A percentile compares a stretch with the other conserved stretches of the same genome.
Conservation (phyloP, 2,329 filamentous ascomycete genomes). For the Neonectria faginata region DNA sequence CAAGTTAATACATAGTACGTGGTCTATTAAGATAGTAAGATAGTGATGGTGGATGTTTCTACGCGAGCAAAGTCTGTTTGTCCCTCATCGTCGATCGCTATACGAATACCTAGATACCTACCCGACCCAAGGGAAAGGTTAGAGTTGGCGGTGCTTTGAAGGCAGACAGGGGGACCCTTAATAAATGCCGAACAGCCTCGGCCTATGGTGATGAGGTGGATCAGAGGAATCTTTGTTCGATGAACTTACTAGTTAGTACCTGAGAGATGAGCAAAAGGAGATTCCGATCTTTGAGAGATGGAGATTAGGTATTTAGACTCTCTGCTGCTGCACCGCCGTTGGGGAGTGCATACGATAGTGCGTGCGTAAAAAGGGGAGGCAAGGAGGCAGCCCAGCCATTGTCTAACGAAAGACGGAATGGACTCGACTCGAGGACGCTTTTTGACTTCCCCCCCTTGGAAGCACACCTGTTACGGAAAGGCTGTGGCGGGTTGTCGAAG, state of each 20-base stretch:
- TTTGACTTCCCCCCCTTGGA: neutral
- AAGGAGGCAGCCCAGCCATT: neutral
- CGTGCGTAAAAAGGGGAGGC: neutral
- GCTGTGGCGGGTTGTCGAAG: no score
- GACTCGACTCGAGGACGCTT: neutral
- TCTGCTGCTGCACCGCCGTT: neutral
- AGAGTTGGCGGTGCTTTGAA: neutral
- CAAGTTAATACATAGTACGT: no score
- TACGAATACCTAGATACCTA: neutral
- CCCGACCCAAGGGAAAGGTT: conserved; percentile 2
- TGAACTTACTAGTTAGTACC: neutral
- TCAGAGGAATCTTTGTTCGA: neutral
- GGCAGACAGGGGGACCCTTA: neutral
- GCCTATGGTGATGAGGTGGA: neutral
- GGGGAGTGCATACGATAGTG: neutral
- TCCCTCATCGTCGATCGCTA: neutral
- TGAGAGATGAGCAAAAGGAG: neutral
- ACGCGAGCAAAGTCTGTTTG: neutral
- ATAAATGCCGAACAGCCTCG: neutral
- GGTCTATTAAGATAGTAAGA: no score
- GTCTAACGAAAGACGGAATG: neutral
- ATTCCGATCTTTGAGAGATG: neutral
- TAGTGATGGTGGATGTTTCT: no score
- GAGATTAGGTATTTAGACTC: neutral
- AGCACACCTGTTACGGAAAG: neutral